Conservation (phyloP, 2,329 filamentous ascomycete genomes). For the Colletotrichum navitas region DNA sequence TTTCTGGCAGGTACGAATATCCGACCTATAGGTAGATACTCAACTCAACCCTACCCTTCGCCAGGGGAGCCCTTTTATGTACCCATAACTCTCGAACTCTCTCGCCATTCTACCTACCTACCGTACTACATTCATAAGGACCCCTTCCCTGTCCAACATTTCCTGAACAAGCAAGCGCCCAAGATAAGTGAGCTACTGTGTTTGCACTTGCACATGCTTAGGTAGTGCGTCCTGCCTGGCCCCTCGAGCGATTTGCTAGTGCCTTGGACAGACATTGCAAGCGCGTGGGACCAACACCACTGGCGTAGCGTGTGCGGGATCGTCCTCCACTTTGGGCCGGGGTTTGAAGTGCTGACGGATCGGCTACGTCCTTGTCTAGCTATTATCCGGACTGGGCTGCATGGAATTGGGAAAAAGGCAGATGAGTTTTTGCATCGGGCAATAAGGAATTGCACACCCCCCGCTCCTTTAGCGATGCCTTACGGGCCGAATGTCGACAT, state of each 20-base stretch:
- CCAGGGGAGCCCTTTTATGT: not conserved
- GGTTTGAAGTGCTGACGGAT: conserved; percentile 22
- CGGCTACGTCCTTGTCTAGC: conserved; percentile 14
- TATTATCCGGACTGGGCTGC: conserved; percentile 19
- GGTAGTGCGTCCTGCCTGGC: conserved; percentile 8
- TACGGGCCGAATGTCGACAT: conserved; percentile 30
- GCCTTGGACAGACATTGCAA: conserved; percentile 29
- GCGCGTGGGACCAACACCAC: conserved; percentile 11
- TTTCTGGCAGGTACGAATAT: not conserved
- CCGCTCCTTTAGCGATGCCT: not conserved
- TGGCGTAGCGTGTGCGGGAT: conserved; percentile 33
- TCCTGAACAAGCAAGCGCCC: not conserved
- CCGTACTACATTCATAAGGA: not conserved
- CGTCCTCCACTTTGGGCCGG: conserved; percentile 24
- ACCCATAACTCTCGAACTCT: not conserved
- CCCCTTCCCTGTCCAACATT: not conserved
- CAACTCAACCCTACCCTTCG: not conserved
- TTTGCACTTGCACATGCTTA: not conserved
- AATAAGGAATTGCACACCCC: conserved; percentile 23
- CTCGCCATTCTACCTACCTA: not conserved
- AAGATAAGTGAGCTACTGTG: not conserved
- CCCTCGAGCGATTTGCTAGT: conserved; percentile 17
- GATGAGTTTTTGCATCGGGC: conserved; percentile 23
- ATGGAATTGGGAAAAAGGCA: conserved; percentile 18
- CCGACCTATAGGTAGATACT: too few species aligned